Conservation (phyloP, 257 asterid genomes). For the Fraxinus cuspidata region DNA sequence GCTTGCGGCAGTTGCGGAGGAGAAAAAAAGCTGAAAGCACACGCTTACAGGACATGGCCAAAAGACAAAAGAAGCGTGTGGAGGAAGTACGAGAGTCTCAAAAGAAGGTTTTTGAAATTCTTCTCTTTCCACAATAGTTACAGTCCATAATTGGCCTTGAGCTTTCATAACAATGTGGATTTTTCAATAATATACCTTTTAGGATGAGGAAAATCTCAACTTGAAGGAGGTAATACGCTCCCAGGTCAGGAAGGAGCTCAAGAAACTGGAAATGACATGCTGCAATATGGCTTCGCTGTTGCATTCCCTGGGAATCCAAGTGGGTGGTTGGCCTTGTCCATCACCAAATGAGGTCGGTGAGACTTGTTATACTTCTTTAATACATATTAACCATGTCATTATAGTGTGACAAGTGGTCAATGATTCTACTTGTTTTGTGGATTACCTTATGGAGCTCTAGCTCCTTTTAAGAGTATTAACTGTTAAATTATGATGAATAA, state of each 20-base stretch:
- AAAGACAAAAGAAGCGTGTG: constrained; percentile 80
- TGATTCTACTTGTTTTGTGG: neutral
- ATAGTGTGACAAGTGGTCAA: neutral
- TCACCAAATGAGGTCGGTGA: constrained; percentile 58
- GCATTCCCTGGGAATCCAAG: constrained; percentile 56
- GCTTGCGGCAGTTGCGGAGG: constrained; percentile 49
- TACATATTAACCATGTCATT: neutral
- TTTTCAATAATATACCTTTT: constrained; percentile 24
- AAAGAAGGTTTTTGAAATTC: constrained; percentile 58
- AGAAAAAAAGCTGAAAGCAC: constrained; percentile 68
- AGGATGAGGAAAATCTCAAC: constrained; percentile 89
- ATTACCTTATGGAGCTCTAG: neutral
- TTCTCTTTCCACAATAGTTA: constrained; percentile 5
- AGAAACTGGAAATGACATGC: constrained; percentile 55
- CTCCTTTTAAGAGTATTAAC: neutral
- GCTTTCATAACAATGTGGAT: constrained; percentile 8
- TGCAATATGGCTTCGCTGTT: constrained; percentile 66
- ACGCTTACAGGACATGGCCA: constrained; percentile 84
- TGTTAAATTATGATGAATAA: neutral
- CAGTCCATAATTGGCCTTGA: neutral
- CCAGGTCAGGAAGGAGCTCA: constrained; percentile 63
- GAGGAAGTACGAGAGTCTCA: constrained; percentile 78
- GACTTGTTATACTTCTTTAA: neutral
- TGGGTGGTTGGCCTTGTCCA: constrained; percentile 57
- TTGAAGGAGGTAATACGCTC: constrained; percentile 74